Base-by-base conservation (phyloP, 352 stramenopile genomes). In the Saprolegnia diclina region DNA sequence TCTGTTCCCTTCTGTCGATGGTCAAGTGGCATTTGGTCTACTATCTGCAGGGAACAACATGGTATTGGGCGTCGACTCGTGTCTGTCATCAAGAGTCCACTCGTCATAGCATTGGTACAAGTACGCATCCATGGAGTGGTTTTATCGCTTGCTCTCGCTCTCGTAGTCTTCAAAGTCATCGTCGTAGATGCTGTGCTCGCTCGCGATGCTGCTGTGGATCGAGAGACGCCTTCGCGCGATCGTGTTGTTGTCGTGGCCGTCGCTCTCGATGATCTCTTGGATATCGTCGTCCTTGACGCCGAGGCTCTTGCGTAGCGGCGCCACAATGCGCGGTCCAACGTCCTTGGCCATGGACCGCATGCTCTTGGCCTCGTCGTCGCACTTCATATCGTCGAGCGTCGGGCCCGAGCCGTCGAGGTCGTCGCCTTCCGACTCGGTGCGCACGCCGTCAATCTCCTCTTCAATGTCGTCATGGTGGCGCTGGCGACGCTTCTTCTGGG, bases 151-250 rank as follows among this genome's bases (percentile, higher is more conserved):
- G 37, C 44, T 61, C 4, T 69, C 63, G 37, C 54, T 68, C 24
- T 72, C 56, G 54, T 74, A 91, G 22, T 89, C 82, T 52, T 93
- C 85, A 74, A 93, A 93, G 64, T 91, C 85, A 55, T 92, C 83
- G 74, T 93, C 85, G 56, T 91, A 91, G 55, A 75, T 77, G 42
- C 87, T 82, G 4, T 81, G 76, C 32, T 89, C 81, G 22, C 84
- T 62, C 10, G 80, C 64, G 37, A 22, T 56, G 40, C 46, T 73
- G 53, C 62, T 65, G 37, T 76, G 62, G 24, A 57, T 0, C 13
- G 62, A 69, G 19, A 69, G 24, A 5, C 63, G 29, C 63, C 63
- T 57, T 52, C 63, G 52, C 24, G 24, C 50, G 16, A 38, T 0
- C n/a, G 50, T 24, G 37, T 69, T 69, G 42, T 69, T 69, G 44